These are phyloP conservation scores for Gossypium lobatum DNA, from an alignment of 441 rosid species.

Conservation along the genomic window DNA sequence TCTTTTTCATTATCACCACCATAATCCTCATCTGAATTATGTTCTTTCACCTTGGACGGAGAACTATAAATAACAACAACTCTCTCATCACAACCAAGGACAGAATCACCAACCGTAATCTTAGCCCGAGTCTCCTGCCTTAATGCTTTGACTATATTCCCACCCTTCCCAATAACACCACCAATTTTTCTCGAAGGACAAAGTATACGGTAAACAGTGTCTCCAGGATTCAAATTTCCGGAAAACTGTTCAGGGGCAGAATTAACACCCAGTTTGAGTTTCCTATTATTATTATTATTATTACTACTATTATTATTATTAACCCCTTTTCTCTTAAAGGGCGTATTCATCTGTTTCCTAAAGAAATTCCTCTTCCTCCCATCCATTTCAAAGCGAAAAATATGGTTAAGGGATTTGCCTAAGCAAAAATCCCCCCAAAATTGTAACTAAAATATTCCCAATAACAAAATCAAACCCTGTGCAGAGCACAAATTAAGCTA, in stretches of 20 bases:
- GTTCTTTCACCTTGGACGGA: slow-evolving; percentile 22
- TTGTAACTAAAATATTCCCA: not conserved
- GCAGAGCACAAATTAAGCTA: not conserved
- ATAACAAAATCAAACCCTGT: not conserved
- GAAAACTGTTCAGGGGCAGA: slow-evolving; percentile 29
- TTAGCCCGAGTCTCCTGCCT: slow-evolving; percentile 53
- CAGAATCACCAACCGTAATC: slow-evolving; percentile 47
- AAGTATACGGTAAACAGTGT: slow-evolving; percentile 49
- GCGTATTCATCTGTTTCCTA: slow-evolving; percentile 29
- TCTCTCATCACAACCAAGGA: slow-evolving; percentile 63
- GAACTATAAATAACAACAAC: slow-evolving; percentile 49
- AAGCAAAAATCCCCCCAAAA: not conserved
- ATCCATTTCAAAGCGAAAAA: slow-evolving; percentile 27
- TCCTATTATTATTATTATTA: slow-evolving; percentile 17
- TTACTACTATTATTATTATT: not conserved
- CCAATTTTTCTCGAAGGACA: slow-evolving; percentile 62
- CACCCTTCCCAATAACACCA: slow-evolving; percentile 58
- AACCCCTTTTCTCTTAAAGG: slow-evolving; percentile 41
- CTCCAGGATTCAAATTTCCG: slow-evolving; percentile 31
- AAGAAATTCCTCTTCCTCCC: slow-evolving; percentile 33
- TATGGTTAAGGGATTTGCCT: not conserved
- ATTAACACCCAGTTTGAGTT: slow-evolving; percentile 30
- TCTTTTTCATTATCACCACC: slow-evolving; percentile 23
- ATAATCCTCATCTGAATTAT: slow-evolving; percentile 21
- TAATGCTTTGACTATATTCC: slow-evolving; percentile 40